Conservation (phyloP, 306 rosid species). For the Sicyos baderoa region DNA sequence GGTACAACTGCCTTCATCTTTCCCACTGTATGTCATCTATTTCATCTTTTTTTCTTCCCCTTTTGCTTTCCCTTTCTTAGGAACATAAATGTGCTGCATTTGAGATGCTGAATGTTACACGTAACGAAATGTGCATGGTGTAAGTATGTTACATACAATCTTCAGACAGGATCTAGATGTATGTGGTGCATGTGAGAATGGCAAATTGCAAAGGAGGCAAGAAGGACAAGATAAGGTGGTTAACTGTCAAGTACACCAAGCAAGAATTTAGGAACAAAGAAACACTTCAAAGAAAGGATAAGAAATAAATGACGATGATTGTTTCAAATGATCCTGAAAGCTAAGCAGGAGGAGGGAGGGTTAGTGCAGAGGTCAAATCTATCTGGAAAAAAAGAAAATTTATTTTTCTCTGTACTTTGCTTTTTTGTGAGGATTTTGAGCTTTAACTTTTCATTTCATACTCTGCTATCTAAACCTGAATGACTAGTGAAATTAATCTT, state of each 20-base stretch:
- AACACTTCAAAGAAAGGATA: slow-evolving; percentile 5
- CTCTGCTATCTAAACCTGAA: background rate
- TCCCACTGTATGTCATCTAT: background rate
- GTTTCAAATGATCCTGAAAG: too few species aligned
- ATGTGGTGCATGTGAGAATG: slow-evolving; percentile 3
- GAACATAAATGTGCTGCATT: slow-evolving; percentile 6
- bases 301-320: background rate
- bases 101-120: slow-evolving; percentile 4
- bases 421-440: background rate
- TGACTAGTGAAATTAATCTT: background rate
- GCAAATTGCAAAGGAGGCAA: slow-evolving; percentile 18
- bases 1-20: background rate
- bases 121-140: slow-evolving; percentile 7
- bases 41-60: background rate
- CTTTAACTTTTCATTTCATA: background rate
- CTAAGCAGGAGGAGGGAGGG: background rate
- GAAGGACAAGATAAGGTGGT: slow-evolving; percentile 13
- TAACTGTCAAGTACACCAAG: slow-evolving; percentile 17
- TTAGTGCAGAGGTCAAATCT: background rate
- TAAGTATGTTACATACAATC: background rate
- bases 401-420: background rate
- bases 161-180: slow-evolving; percentile 9
- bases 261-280: slow-evolving; percentile 9
- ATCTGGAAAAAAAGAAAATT: background rate
- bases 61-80: background rate